phyloP scores from a whole-genome alignment of 1,284 basidiomycete species.

The Anthracocystis walkeri region DNA sequence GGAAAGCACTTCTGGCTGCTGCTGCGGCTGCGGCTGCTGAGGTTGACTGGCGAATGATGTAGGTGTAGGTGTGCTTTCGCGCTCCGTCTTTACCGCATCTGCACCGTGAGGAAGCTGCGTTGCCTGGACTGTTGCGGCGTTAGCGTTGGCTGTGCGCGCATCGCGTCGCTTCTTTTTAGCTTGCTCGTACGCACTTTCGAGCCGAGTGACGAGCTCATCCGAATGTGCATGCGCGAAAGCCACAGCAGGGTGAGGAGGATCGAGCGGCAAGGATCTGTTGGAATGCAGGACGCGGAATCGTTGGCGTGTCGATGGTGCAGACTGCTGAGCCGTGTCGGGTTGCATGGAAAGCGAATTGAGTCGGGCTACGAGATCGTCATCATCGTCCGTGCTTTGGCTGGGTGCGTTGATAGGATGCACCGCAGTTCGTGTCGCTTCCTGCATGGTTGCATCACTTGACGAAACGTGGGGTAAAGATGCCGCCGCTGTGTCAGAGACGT shows the following conservation, averaged over 20 bases:
- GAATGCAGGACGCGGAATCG: constrained; percentile 45
- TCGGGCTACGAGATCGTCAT: constrained; percentile 49
- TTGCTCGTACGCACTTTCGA: constrained; percentile 39
- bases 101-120: neutral
- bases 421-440: neutral
- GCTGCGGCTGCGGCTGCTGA: constrained; percentile 4
- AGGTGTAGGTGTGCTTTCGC: constrained; percentile 28
- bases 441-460: neutral
- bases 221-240: constrained; percentile 48
- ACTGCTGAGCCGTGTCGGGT: neutral
- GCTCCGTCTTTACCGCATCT: constrained; percentile 10
- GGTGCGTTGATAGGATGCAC: neutral
- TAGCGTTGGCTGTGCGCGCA: neutral
- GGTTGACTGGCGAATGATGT: neutral
- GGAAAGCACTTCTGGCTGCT: neutral
- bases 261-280: constrained; percentile 40
- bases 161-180: constrained; percentile 33
- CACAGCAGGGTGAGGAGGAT: constrained; percentile 55
- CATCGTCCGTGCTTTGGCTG: constrained; percentile 1
- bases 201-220: constrained; percentile 39
- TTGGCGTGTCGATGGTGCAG: constrained; percentile 12
- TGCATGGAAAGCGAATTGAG: constrained; percentile 48
- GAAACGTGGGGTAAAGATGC: neutral
- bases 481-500: neutral
- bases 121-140: neutral